Evolutionary conservation across 495 filamentous ascomycete genomes (phyloP).

Genomic region (Penicillium coprophilum): DNA sequence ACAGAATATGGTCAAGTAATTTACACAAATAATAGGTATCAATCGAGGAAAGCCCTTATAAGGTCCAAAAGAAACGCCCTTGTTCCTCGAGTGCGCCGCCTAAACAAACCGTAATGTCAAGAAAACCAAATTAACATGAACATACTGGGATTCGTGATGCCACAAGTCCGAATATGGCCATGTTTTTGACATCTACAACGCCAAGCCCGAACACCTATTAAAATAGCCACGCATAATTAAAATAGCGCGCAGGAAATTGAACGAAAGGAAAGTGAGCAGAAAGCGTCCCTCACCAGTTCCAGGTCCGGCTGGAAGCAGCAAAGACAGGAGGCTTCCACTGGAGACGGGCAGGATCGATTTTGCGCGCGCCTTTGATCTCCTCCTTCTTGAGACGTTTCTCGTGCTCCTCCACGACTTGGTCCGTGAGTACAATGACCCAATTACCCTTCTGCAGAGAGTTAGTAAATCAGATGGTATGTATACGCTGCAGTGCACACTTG

Average conservation of each 20-base stretch:
- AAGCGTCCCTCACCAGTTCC: constrained; percentile 75
- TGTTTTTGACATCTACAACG: not conserved
- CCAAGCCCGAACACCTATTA: constrained; percentile 12
- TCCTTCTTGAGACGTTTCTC: constrained; percentile 72
- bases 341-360: constrained; percentile 73
- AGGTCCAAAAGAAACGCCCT: constrained; percentile 7
- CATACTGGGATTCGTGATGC: not conserved
- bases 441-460: constrained; percentile 68
- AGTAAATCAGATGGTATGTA: constrained; percentile 8
- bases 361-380: constrained; percentile 69
- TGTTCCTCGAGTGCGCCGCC: not conserved
- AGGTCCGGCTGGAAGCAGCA: constrained; percentile 81
- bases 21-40: not conserved
- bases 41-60: not conserved
- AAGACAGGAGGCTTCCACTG: constrained; percentile 97
- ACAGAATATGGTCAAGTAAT: not conserved
- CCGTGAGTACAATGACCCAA: constrained; percentile 84
- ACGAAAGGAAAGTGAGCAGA: not conserved
- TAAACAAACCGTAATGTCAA: not conserved
- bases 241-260: not conserved
- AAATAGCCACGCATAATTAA: constrained; percentile 6
- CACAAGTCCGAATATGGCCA: not conserved
- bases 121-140: not conserved
- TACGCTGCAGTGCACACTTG: not conserved
- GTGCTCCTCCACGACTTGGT: constrained; percentile 74